Evolutionary conservation across 805 yeast species (phyloP).

Genomic region (Lipomyces sp.): DNA sequence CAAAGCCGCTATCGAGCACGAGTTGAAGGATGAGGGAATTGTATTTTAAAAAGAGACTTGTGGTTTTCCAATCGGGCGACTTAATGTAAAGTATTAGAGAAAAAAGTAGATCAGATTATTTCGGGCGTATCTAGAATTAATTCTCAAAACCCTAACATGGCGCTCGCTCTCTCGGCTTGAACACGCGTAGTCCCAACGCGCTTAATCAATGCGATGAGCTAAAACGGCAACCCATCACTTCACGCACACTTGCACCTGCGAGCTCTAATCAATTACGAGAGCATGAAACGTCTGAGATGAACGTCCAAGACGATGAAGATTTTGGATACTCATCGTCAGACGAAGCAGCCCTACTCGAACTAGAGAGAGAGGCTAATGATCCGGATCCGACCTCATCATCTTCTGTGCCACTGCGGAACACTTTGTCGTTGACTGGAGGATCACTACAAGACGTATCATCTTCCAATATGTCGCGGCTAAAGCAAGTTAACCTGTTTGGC

Average conservation of each 20-base stretch:
- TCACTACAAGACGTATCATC: not conserved
- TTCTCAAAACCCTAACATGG: not conserved
- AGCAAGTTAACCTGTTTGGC: slow-evolving; percentile 12
- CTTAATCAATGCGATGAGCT: not conserved
- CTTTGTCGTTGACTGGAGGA: not conserved
- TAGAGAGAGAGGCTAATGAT: not conserved
- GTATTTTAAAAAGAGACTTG: slow-evolving; percentile 4
- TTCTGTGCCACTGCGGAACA: not conserved
- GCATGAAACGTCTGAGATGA: slow-evolving; percentile 2
- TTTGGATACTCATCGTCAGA: slow-evolving; percentile 11
- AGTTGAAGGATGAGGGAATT: slow-evolving; percentile 56
- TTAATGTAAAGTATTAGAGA: not conserved
- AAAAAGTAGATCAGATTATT: not conserved
- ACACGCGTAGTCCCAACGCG: slow-evolving; percentile 7
- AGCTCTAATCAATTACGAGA: not conserved
- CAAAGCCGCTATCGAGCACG: slow-evolving; percentile 75
- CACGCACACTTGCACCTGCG: too few species aligned
- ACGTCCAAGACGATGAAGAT: slow-evolving; percentile 6
- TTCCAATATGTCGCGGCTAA: not conserved
- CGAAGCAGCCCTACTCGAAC: slow-evolving; percentile 1
- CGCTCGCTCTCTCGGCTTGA: slow-evolving; percentile 11
- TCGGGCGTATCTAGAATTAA: too few species aligned
- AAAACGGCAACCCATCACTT: too few species aligned
- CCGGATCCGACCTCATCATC: not conserved
- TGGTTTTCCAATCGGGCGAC: not conserved